Base-by-base conservation (phyloP, 2,329 filamentous ascomycete species). In the Aureobasidium leucospermi region DNA sequence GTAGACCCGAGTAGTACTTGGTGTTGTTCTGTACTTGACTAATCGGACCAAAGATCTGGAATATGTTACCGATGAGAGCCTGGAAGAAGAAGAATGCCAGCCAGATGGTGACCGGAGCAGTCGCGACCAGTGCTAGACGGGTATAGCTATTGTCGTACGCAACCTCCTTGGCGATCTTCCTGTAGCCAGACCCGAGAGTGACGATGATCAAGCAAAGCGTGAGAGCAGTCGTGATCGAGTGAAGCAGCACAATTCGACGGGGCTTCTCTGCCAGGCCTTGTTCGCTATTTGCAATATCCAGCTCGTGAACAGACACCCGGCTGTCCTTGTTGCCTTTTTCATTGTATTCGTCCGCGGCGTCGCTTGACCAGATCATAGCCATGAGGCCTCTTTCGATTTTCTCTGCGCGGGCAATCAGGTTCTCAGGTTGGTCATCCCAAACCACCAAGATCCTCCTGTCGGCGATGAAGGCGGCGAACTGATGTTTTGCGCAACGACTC, bases 381-480 rank as follows among this genome's bases (percentile, higher is more conserved):
- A 85, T 79, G 56, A 85, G 70, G 41, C 77, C 75, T 53, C 72
- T 68, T 67, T 85, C 81, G 32, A 86, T 75, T 43, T 73, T 73
- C 57, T 77, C 73, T 0, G 77, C 81, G 41, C 84, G 76, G 10
- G 74, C 70, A 7, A 85, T 70, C 15, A 85, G 70, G 59, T 80
- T 77, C 62, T 79, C 77, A 11, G 83, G 80, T 43, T 85, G 78
- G 63, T 86, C 83, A 45, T 84, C 84, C 84, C 84, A 86, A 28
- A 85, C 81, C 6, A 85, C 74, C 16, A 86, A 69, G 41, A 85
- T 74, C 45, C 76, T 75, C n/a, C 76, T 73, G 63, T 85, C 81
- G 61, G 79, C 76, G 57, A 86, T 80, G 67, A 86, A 86, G 9
- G 84, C 83, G n/a, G 81, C 83, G 66, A 84, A 85, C 61, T 86